Base-by-base conservation (phyloP, 805 yeast species). In the Saccharomycodes ludwigii region DNA sequence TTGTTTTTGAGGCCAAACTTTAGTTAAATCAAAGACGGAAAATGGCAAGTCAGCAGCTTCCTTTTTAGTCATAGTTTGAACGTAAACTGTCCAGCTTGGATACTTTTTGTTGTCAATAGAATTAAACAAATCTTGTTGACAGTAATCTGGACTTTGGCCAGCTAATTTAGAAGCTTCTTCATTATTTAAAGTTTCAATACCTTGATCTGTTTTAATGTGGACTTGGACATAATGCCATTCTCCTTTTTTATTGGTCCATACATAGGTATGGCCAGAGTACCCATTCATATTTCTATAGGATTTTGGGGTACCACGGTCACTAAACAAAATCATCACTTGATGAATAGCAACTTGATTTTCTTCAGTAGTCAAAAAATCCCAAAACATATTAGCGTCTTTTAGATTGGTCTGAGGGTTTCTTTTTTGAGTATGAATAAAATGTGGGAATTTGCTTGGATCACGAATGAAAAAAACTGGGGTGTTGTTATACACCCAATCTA, bases 21-120 rank as follows among this genome's bases (percentile, higher is more conserved):
- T 70, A 32, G 76, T 70, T 38, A 70, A 59, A 42, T 70, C 76
- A 41, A 65, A 65, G 36, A 71, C 54, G 24, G 65, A 56, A 49
- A 62, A 70, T 29, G 56, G 50, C 40, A 58, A 64, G 39, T 64
- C 51, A 50, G 66, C 67, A 30, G 75, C 76, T 50, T 70, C 69
- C 45, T 68, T 63, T 7, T 70, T 64, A 14, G 70, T 59, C 94
- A 84, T 84, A 27, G 82, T 70, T 64, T 84, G 95, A 33, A 84
- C 59, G 58, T 78, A 82, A 40, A 71, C 73, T 22, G 86, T 81
- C 94, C 95, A 84, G 2, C 82, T 67, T 41, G 95, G 95, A 48
- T 46, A 52, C 38, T 82, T 78, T 34, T 88, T 91, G 38, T 68
- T 67, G 47, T 77, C 84, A 54, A 84, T 84, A 40, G 79, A 65